Percentiles rank a stretch among this genome's conserved stretches.
These are phyloP conservation scores for Rosa lucieae DNA, from an alignment of 306 rosid genomes.

Conservation along the genomic window DNA sequence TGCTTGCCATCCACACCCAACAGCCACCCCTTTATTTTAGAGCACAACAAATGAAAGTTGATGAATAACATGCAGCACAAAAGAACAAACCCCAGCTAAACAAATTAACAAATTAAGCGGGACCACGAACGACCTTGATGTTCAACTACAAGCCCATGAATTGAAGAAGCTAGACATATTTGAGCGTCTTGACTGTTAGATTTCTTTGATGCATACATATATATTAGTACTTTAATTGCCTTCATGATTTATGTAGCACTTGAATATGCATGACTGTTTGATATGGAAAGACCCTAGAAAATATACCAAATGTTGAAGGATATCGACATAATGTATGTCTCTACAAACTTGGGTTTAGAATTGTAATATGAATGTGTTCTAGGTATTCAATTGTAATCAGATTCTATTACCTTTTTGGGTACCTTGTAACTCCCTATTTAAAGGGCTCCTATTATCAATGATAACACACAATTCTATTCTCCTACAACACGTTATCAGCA, in stretches of 20 bases:
- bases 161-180: background rate
- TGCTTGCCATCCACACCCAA: conserved; percentile 69
- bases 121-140: conserved; percentile 10
- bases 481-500: no score
- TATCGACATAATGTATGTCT: no score
- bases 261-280: background rate
- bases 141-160: conserved; percentile 4
- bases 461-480: no score
- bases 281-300: no score
- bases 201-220: background rate
- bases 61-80: background rate
- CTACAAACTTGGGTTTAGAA: no score
- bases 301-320: no score
- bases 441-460: no score
- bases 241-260: background rate
- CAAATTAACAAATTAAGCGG: background rate
- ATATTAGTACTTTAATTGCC: background rate
- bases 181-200: conserved; percentile 9
- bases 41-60: background rate
- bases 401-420: no score
- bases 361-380: no score
- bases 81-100: background rate
- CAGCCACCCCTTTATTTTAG: conserved; percentile 44
- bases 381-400: no score
- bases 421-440: no score